Evolutionary conservation across 192 early-diverging fungal species (phyloP).

Genomic region (Podila epigama): DNA sequence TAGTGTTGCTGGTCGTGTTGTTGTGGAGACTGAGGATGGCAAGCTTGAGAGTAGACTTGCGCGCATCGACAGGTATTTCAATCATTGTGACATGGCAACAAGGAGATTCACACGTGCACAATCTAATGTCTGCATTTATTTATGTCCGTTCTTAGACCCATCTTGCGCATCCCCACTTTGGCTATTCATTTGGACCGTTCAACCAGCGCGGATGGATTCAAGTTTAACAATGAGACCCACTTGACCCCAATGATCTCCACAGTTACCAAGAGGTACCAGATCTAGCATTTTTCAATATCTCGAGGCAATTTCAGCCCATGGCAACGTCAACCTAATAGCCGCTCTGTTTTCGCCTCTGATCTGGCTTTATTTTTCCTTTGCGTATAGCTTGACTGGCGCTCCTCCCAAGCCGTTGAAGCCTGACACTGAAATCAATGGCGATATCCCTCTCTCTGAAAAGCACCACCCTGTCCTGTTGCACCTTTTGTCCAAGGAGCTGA

Average conservation of each 20-base stretch:
- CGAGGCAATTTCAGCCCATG: too few relatives aligned
- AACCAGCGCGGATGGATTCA: conserved; percentile 79
- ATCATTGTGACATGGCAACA: background rate
- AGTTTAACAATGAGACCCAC: conserved; percentile 95
- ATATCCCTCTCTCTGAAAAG: conserved; percentile 45
- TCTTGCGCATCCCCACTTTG: conserved; percentile 94
- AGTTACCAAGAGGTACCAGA: conserved; percentile 61
- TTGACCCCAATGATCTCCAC: conserved; percentile 89
- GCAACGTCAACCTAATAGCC: too few relatives aligned
- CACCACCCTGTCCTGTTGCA: conserved; percentile 88
- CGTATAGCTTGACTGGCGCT: conserved; percentile 44
- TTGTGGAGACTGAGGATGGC: conserved; percentile 77
- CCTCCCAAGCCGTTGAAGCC: conserved; percentile 29
- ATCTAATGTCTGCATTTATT: background rate
- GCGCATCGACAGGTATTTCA: conserved; percentile 68
- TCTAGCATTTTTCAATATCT: too few relatives aligned
- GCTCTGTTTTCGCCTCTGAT: too few relatives aligned
- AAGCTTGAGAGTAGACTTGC: conserved; percentile 80
- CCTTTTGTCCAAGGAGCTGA: conserved; percentile 79
- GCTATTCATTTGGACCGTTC: conserved; percentile 95
- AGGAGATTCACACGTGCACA: too few relatives aligned
- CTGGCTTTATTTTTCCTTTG: too few relatives aligned
- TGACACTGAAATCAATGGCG: conserved; percentile 37
- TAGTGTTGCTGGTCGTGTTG: conserved; percentile 90
- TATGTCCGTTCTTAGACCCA: conserved; percentile 60